Evolutionary conservation across 2,329 filamentous ascomycete genomes (phyloP).

Genomic region (Trichoderma citrinoviride): DNA sequence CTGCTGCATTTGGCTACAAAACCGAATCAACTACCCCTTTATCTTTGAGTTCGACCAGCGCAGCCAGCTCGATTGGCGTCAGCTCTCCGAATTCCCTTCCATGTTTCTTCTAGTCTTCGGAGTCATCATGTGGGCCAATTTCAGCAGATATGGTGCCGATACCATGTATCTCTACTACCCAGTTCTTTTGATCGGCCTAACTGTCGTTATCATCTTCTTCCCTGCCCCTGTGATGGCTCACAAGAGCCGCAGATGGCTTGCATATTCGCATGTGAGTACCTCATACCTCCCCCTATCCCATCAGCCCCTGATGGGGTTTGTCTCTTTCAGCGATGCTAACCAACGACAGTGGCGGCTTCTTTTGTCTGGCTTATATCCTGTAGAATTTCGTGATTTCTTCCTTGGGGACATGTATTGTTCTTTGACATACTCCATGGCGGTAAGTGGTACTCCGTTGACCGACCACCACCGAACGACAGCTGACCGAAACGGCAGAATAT

Average conservation of each 20-base stretch:
- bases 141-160: constrained; percentile 63
- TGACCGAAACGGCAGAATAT: constrained; percentile 61
- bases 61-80: constrained; percentile 83
- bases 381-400: constrained; percentile 97
- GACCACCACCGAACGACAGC: background rate
- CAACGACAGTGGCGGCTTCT: constrained; percentile 72
- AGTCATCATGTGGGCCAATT: constrained; percentile 86
- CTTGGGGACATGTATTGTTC: constrained; percentile 98
- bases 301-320: background rate
- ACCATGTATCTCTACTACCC: constrained; percentile 83
- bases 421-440: constrained; percentile 82
- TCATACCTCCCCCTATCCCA: background rate
- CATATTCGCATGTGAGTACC: constrained; percentile 71
- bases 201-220: constrained; percentile 67
- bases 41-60: constrained; percentile 95
- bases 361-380: constrained; percentile 81
- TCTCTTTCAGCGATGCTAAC: constrained; percentile 19
- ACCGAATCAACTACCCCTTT: constrained; percentile 93
- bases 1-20: constrained; percentile 76
- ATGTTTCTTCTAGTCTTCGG: constrained; percentile 78
- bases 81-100: constrained; percentile 81
- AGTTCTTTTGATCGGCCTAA: constrained; percentile 70
- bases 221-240: constrained; percentile 73
- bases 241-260: constrained; percentile 77
- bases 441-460: constrained; percentile 47